Conservation (phyloP, 768 basidiomycete genomes). For the Boletus rubropictus region DNA sequence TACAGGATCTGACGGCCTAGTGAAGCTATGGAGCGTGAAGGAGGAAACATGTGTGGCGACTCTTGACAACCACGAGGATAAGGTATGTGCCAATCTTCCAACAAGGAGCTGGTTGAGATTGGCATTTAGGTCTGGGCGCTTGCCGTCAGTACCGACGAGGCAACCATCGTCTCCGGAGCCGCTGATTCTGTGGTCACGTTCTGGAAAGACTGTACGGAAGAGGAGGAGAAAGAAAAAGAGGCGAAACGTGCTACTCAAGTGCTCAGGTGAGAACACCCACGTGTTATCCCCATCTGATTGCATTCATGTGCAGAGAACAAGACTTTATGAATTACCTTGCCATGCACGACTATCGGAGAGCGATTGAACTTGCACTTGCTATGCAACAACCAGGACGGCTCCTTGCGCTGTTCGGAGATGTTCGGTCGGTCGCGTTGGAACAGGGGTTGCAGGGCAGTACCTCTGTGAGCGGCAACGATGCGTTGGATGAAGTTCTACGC, state of each 20-base stretch:
- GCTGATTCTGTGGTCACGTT: slow-evolving; percentile 96
- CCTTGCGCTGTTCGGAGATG: slow-evolving; percentile 66
- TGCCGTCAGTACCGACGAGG: slow-evolving; percentile 74
- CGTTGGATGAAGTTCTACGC: slow-evolving; percentile 79
- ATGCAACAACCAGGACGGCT: slow-evolving; percentile 93
- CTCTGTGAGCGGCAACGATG: slow-evolving; percentile 59
- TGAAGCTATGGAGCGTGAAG: slow-evolving; percentile 91
- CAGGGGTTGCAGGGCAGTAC: slow-evolving; percentile 1
- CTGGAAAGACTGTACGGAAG: slow-evolving; percentile 93
- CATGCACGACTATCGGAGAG: slow-evolving; percentile 83
- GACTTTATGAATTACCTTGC: slow-evolving; percentile 88
- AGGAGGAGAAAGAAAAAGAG: slow-evolving; percentile 71
- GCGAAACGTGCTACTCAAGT: slow-evolving; percentile 66
- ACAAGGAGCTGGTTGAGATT: not conserved
- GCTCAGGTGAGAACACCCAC: slow-evolving; percentile 57
- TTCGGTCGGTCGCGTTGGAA: slow-evolving; percentile 36
- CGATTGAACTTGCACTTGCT: slow-evolving; percentile 84
- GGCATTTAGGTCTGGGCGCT: slow-evolving; percentile 89
- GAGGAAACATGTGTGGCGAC: slow-evolving; percentile 85
- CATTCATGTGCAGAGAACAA: slow-evolving; percentile 73
- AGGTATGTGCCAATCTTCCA: slow-evolving; percentile 45
- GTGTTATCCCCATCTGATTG: slow-evolving; percentile 3
- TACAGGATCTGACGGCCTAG: slow-evolving; percentile 87
- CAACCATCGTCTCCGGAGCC: slow-evolving; percentile 84
- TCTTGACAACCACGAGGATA: slow-evolving; percentile 96